Percentiles rank a stretch among this genome's conserved stretches.
phyloP scores from a whole-genome alignment of 495 filamentous ascomycete species.

The Penicillium lividum region DNA sequence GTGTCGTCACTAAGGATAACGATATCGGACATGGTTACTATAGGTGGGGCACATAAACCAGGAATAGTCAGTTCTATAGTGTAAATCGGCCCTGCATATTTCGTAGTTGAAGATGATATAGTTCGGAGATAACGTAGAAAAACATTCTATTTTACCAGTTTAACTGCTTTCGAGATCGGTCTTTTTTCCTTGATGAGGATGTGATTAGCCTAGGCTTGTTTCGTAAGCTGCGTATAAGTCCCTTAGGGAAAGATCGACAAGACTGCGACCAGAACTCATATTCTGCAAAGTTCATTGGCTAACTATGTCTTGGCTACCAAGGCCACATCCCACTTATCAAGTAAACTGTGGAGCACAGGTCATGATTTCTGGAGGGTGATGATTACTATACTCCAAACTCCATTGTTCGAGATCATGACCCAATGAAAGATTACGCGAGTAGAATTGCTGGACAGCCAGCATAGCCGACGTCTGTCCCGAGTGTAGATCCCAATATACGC shows the following conservation, averaged over 20 bases:
- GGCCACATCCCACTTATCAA: neutral
- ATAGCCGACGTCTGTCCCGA: neutral
- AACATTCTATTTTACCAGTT: neutral
- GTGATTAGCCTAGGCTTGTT: neutral
- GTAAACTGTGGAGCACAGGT: neutral
- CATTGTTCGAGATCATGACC: neutral
- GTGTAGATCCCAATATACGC: constrained; percentile 5
- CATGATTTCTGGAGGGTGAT: neutral
- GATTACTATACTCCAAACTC: constrained; percentile 3
- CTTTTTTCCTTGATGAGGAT: neutral
- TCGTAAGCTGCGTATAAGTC: neutral
- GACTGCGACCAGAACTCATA: neutral
- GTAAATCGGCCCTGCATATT: neutral
- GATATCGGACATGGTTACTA: neutral
- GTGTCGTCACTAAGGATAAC: neutral
- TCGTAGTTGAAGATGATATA: neutral
- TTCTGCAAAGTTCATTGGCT: neutral
- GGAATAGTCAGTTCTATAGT: neutral
- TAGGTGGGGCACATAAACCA: neutral
- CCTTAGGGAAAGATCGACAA: neutral
- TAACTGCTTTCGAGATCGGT: neutral
- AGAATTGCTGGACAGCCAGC: neutral
- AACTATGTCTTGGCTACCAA: neutral
- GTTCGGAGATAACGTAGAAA: neutral
- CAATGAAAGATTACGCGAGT: neutral